Evolutionary conservation across 1,284 basidiomycete genomes (phyloP), one percentile per base, ranked within the genome.

Genomic region (Ceratobasidium papillatum): DNA sequence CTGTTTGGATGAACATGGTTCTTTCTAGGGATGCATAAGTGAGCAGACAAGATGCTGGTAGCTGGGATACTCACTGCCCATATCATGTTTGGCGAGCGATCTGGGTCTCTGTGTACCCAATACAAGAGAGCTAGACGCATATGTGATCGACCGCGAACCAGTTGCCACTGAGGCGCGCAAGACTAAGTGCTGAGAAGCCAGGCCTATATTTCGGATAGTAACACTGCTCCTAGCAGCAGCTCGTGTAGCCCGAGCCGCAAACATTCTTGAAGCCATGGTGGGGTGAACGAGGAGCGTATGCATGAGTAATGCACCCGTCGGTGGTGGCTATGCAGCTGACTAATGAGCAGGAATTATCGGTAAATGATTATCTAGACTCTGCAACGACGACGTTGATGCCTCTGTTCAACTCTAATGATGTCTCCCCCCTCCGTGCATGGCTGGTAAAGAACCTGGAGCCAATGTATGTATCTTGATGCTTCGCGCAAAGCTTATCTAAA

Each of bases 1-100:
- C 97, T 5, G 97, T 99, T 83, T 98, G 95, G 77, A 97, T 97
- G 84, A 98, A 98, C 94, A 98, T 96, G 47, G 92, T 92, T 30
- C 95, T 52, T 41, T 43, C 76, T 77, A 43, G 30, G 32, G 27
- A 41, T 25, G 8, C 4, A 19, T 58, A 51, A 59, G 52, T 69
- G 38, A n/a, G 27, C 41, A 41, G 22, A 25, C 25, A 36, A n/a
- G 25, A 17, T 36, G 5, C 30, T 30, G 38, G 14, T 36, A 38
- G 43, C 19, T 63, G 25, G 14, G 19, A 34, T 58, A 14, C 68
- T 59, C n/a, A 71, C 68, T 58, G 56, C 68, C 68, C 25, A 36
- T 27, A 30, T 47, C 41, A 45, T 58, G 19, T 25, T 32, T 43
- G 54, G 30, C 19, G n/a, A 9, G 3, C 30, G 27, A 34, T 52